Conservation (phyloP, 805 yeast species). For the Cyberlindnera bimundalis region DNA sequence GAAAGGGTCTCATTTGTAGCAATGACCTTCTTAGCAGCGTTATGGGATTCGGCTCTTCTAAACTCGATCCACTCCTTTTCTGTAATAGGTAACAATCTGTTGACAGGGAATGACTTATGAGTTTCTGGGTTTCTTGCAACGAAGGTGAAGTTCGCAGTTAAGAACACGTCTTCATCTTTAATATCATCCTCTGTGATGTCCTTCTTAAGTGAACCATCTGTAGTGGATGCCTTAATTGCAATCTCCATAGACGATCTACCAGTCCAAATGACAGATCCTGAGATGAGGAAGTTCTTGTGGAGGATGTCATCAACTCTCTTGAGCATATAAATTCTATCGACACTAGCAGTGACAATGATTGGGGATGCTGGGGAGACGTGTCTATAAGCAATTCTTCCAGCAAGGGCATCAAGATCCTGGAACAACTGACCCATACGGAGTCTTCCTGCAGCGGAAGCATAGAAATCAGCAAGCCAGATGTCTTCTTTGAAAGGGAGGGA, state of each 20-base stretch:
- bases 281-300: conserved; percentile 71
- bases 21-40: conserved; percentile 76
- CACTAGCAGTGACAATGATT: conserved; percentile 92
- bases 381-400: conserved; percentile 89
- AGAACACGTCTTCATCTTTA: conserved; percentile 64
- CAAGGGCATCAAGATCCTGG: conserved; percentile 90
- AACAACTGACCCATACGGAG: conserved; percentile 88
- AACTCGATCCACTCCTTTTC: conserved; percentile 80
- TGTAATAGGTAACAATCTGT: conserved; percentile 69
- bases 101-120: conserved; percentile 85
- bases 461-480: conserved; percentile 76
- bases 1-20: conserved; percentile 61
- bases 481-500: conserved; percentile 83
- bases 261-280: conserved; percentile 93
- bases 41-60: conserved; percentile 85
- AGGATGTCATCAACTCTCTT: conserved; percentile 77
- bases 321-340: conserved; percentile 85
- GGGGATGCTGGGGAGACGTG: conserved; percentile 97
- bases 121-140: conserved; percentile 94
- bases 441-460: conserved; percentile 88
- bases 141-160: conserved; percentile 90
- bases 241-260: conserved; percentile 96
- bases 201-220: conserved; percentile 50
- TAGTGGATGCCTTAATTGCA: conserved; percentile 82
- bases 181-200: conserved; percentile 55